Base-by-base conservation (phyloP, 805 yeast genomes). In the Diddensiella santjacobensis region DNA sequence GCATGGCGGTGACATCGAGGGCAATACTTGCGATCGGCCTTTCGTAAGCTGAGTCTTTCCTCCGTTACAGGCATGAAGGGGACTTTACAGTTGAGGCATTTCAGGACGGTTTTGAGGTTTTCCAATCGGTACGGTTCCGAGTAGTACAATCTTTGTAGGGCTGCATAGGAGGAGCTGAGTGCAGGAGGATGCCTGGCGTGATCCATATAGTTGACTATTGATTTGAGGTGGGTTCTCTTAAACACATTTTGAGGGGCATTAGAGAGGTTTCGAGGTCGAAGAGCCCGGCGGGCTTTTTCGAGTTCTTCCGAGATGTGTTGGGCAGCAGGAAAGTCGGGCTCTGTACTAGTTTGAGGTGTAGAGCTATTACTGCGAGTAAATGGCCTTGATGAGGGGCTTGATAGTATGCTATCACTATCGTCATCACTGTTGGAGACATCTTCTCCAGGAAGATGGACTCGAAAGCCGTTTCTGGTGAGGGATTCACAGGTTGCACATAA, bases 401-500 rank as follows among this genome's bases (percentile, higher is more conserved):
- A 36, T 5, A 37, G 17, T 6, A 24, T 22, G 8, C 45, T 24
- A 10, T 26, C 38, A 15, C 17, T 19, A 22, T 35, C 43, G 3
- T 20, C 44, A 10, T 39, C 42, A 18, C 11, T 40, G 24, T 31
- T n/a, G 10, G 31, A 43, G 40, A 23, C 45, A 15, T 31, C 20
- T 29, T 22, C 26, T 15, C 31, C 22, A 23, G 13, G 5, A 4
- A 15, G 4, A n/a, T n/a, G 51, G 13, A 45, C 24, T 13, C 15
- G 22, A 46, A 47, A 71, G 10, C 59, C 70, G 11, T 73, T 73
- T 8, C 53, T 42, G 0, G 49, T 45, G 3, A 50, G 46, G 18
- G 59, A 45, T 52, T 73, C 76, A 56, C 79, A 74, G 1, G 72
- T 61, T 0, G 69, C 68, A 55, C 79, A 74, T 40, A 73, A 52